Conservation (phyloP, 495 filamentous ascomycete genomes). For the Penicillium canescens region DNA sequence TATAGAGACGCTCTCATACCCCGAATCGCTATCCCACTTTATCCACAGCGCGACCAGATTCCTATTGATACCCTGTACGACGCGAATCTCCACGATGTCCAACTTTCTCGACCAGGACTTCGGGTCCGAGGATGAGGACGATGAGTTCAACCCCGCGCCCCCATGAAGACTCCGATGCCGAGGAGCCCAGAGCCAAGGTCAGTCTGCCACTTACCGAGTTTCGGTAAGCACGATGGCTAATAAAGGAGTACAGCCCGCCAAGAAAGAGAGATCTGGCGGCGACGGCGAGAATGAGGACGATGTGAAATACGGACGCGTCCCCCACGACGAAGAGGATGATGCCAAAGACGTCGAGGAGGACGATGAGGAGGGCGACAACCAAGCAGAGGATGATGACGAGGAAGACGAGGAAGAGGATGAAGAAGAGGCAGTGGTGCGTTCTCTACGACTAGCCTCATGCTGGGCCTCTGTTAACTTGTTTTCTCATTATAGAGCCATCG, state of each 20-base stretch:
- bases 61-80: neutral
- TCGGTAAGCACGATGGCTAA: slow-evolving; percentile 17
- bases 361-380: slow-evolving; percentile 41
- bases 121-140: slow-evolving; percentile 77
- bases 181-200: slow-evolving; percentile 48
- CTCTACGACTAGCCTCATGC: slow-evolving; percentile 11
- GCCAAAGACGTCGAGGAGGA: slow-evolving; percentile 53
- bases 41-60: neutral
- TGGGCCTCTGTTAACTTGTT: slow-evolving; percentile 15
- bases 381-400: slow-evolving; percentile 43
- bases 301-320: slow-evolving; percentile 49
- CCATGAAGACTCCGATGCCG: slow-evolving; percentile 67
- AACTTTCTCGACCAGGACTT: slow-evolving; percentile 56
- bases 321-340: slow-evolving; percentile 46
- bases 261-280: slow-evolving; percentile 51
- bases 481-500: slow-evolving; percentile 53
- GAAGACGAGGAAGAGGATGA: slow-evolving; percentile 30
- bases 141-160: slow-evolving; percentile 78
- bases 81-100: slow-evolving; percentile 40
- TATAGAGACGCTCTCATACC: neutral
- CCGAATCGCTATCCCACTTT: neutral
- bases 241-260: slow-evolving; percentile 26
- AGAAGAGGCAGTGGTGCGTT: slow-evolving; percentile 26
- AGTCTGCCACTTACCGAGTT: slow-evolving; percentile 18
- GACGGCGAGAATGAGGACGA: slow-evolving; percentile 50